Conservation (phyloP, 371 early-diverging fungal species). For the Saksenaea vasiformis region DNA sequence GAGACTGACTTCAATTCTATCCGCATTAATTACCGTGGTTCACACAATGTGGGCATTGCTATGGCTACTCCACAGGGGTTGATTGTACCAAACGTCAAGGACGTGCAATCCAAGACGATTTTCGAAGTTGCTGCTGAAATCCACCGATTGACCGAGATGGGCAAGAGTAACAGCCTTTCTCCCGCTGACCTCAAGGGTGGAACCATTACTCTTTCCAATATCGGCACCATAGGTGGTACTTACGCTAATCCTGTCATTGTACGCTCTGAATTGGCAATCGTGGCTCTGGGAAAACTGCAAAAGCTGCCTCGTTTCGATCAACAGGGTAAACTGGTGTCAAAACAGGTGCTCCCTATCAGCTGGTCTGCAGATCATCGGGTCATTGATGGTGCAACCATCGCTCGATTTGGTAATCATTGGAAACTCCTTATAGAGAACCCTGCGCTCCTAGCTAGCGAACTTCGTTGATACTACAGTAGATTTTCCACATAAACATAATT, state of each 20-base stretch:
- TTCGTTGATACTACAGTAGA: constrained; percentile 33
- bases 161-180: constrained; percentile 64
- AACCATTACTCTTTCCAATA: constrained; percentile 93
- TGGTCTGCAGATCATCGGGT: constrained; percentile 97
- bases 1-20: constrained; percentile 50
- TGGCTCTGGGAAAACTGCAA: constrained; percentile 86
- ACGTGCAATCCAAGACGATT: constrained; percentile 86
- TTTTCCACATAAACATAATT: no score
- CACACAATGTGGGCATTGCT: constrained; percentile 94
- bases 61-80: constrained; percentile 96
- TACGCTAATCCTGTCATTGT: constrained; percentile 92
- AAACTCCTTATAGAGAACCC: constrained; percentile 87
- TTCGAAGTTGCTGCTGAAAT: constrained; percentile 91
- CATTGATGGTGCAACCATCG: constrained; percentile 97
- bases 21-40: constrained; percentile 68
- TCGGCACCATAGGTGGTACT: constrained; percentile 94
- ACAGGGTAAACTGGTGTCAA: constrained; percentile 64
- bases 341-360: constrained; percentile 78
- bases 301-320: constrained; percentile 83
- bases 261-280: constrained; percentile 86
- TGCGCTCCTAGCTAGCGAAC: constrained; percentile 55
- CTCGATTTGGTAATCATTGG: constrained; percentile 88
- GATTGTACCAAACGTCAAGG: constrained; percentile 93
- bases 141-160: constrained; percentile 74
- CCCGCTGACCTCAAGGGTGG: constrained; percentile 79